A percentile compares a stretch with the other conserved stretches of the same genome.
Evolutionary conservation across 768 basidiomycete genomes (phyloP).

Genomic region (Trametes cubensis): DNA sequence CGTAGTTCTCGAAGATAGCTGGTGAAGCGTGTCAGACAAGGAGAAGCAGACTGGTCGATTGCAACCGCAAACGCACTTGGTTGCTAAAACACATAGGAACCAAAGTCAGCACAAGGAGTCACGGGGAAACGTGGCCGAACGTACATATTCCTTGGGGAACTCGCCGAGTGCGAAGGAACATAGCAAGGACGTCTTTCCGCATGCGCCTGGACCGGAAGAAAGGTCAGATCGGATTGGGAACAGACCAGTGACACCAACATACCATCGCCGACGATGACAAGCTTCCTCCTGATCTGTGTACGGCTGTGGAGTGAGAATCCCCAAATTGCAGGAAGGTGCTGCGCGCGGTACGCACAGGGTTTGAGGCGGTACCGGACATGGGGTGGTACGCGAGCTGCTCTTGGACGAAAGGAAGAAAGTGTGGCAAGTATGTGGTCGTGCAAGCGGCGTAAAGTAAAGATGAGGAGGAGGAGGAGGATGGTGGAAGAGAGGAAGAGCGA

Average conservation of each 20-base stretch:
- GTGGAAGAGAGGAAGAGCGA: background rate
- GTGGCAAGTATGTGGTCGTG: slow-evolving; percentile 4
- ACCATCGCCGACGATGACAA: slow-evolving; percentile 98
- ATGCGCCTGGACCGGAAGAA: slow-evolving; percentile 63
- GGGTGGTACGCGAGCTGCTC: slow-evolving; percentile 4
- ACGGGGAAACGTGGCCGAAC: slow-evolving; percentile 36
- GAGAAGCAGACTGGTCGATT: background rate
- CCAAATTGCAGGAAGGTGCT: slow-evolving; percentile 4
- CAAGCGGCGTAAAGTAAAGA: background rate
- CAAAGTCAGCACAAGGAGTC: background rate
- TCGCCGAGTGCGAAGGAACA: slow-evolving; percentile 93
- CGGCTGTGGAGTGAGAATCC: slow-evolving; percentile 3
- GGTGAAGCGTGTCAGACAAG: slow-evolving; percentile 21
- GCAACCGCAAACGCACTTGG: slow-evolving; percentile 39
- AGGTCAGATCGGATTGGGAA: slow-evolving; percentile 21
- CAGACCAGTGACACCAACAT: slow-evolving; percentile 33
- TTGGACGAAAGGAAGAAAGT: slow-evolving; percentile 7
- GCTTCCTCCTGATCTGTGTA: slow-evolving; percentile 84
- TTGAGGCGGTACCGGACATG: slow-evolving; percentile 51
- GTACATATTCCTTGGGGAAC: slow-evolving; percentile 94
- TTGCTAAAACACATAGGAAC: slow-evolving; percentile 38
- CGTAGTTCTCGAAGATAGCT: slow-evolving; percentile 99
- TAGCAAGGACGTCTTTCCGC: slow-evolving; percentile 92
- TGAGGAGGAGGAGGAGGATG: background rate
- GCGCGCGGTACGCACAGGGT: slow-evolving; percentile 50